Evolutionary conservation across 2,329 filamentous ascomycete genomes (phyloP).

Genomic region (Trichoderma atrobrunneum): DNA sequence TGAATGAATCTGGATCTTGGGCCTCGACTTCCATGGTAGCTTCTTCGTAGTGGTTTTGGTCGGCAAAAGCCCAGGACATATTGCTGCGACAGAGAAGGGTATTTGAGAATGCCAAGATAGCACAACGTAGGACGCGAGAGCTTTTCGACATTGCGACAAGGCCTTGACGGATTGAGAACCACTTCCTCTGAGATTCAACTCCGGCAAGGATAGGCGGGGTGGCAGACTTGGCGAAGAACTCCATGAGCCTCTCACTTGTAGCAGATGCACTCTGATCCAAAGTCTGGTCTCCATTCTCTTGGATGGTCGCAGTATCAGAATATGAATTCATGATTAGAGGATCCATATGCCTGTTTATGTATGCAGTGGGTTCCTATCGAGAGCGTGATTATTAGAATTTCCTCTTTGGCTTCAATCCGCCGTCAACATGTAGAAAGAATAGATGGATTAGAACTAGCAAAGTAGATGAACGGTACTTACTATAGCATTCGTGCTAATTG

Average conservation of each 20-base stretch:
- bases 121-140: slow-evolving; percentile 46
- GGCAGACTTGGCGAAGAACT: slow-evolving; percentile 48
- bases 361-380: not conserved
- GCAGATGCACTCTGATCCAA: not conserved
- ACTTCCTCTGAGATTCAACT: slow-evolving; percentile 52
- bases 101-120: slow-evolving; percentile 52
- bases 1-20: slow-evolving; percentile 25
- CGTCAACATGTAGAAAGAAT: not conserved
- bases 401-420: not conserved
- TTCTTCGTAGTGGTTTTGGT: slow-evolving; percentile 38
- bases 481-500: not conserved
- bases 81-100: slow-evolving; percentile 40
- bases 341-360: not conserved
- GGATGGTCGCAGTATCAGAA: not conserved
- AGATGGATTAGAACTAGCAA: not conserved
- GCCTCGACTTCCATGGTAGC: slow-evolving; percentile 35
- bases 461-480: slow-evolving; percentile 20
- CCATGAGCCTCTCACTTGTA: slow-evolving; percentile 36
- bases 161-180: slow-evolving; percentile 48
- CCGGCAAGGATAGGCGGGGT: slow-evolving; percentile 53
- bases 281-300: not conserved
- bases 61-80: slow-evolving; percentile 32
- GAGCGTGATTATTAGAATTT: not conserved
- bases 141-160: slow-evolving; percentile 47
- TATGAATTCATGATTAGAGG: not conserved